Percentiles rank a stretch among this genome's conserved stretches.
Evolutionary conservation across 305 asterid genomes (phyloP).

Genomic region (Fraxinus ornus): DNA sequence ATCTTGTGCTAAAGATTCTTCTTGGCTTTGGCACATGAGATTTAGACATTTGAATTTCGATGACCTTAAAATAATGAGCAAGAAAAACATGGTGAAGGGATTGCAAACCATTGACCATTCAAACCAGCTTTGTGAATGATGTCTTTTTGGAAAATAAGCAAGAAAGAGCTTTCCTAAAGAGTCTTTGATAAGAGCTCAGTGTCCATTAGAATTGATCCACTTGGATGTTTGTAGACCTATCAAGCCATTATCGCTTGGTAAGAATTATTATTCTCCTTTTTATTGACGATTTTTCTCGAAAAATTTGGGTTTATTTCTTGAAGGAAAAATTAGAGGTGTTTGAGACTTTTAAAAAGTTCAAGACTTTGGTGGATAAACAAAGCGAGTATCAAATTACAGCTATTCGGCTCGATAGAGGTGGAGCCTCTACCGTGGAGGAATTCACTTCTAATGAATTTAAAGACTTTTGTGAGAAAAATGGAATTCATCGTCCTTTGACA

Average conservation of each 20-base stretch:
- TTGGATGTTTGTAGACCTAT: neutral
- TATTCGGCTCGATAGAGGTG: neutral
- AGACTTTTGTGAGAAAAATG: neutral
- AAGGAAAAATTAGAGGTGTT: conserved; percentile 1
- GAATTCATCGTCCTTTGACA: neutral
- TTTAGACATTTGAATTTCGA: conserved; percentile 1
- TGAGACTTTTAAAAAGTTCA: conserved; percentile 1
- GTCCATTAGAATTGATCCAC: neutral
- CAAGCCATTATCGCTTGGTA: neutral
- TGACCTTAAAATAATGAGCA: neutral
- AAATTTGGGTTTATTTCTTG: neutral
- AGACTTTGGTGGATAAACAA: conserved; percentile 1
- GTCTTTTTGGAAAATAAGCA: neutral
- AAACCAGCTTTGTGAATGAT: neutral
- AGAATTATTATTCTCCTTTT: neutral
- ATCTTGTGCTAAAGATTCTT: neutral
- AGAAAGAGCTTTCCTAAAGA: neutral
- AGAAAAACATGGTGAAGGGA: neutral
- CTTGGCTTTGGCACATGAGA: neutral
- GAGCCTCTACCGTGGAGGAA: conserved; percentile 14
- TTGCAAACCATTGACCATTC: neutral
- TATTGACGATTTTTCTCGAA: neutral
- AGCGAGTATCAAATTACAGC: neutral
- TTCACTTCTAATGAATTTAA: conserved; percentile 6
- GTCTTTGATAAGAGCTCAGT: neutral